Conservation (phyloP, 805 yeast species). For the Lachancea waltii region DNA sequence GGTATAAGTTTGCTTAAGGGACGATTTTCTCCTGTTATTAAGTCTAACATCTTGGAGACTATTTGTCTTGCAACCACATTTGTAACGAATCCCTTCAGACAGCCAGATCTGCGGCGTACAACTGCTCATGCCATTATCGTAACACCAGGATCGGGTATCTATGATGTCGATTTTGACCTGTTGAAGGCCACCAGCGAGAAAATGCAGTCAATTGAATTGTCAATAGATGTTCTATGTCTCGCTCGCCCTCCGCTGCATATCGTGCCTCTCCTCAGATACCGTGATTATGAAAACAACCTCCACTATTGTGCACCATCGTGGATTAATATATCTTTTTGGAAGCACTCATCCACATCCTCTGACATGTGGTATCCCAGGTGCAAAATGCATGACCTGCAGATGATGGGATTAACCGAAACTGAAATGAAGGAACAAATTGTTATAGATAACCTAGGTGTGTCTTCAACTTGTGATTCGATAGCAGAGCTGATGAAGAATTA, state of each 20-base stretch:
- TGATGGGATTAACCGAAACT: constrained; percentile 97
- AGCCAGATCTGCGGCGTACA: constrained; percentile 82
- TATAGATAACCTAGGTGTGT: constrained; percentile 48
- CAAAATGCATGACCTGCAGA: constrained; percentile 88
- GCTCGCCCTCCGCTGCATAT: constrained; percentile 89
- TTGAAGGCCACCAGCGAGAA: constrained; percentile 69
- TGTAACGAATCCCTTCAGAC: constrained; percentile 68
- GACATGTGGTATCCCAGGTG: constrained; percentile 87
- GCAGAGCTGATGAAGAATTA: constrained; percentile 60
- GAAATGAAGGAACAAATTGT: constrained; percentile 61
- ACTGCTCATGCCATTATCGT: constrained; percentile 83
- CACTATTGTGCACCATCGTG: constrained; percentile 86
- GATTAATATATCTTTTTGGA: constrained; percentile 92
- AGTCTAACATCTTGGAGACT: constrained; percentile 85
- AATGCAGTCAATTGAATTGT: constrained; percentile 70
- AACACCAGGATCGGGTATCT: constrained; percentile 90
- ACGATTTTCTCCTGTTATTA: constrained; percentile 73
- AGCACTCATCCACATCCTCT: constrained; percentile 39
- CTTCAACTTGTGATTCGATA: constrained; percentile 35
- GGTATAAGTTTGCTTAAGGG: constrained; percentile 44
- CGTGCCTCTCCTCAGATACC: constrained; percentile 78
- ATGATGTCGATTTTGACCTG: constrained; percentile 80
- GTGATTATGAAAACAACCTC: constrained; percentile 43
- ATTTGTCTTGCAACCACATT: constrained; percentile 76
- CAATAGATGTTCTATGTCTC: constrained; percentile 81